A percentile compares a stretch with the other conserved stretches of the same genome.
Evolutionary conservation across 148 eudicot species (phyloP).

Genomic region (Polygonum maritimum): DNA sequence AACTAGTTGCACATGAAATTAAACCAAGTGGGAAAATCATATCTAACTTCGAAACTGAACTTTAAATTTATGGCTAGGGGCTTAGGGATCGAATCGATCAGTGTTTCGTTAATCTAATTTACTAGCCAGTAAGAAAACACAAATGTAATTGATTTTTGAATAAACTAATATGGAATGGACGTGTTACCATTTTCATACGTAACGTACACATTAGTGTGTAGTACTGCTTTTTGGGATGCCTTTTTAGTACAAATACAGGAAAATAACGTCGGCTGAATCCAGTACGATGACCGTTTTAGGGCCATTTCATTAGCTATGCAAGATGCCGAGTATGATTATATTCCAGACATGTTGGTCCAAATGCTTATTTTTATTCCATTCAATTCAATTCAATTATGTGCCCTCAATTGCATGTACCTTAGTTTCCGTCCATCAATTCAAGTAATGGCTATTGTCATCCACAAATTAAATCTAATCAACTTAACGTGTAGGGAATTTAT

Average conservation of each 20-base stretch:
- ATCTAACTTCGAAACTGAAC: neutral
- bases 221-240: neutral
- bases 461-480: no score
- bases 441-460: neutral
- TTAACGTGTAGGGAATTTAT: neutral
- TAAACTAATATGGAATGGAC: neutral
- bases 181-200: neutral
- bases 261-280: neutral
- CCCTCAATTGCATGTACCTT: neutral
- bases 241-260: slow-evolving; percentile 5
- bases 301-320: slow-evolving; percentile 5
- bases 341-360: slow-evolving; percentile 3
- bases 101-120: no score
- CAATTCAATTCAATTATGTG: neutral
- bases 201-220: neutral
- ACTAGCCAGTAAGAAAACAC: no score
- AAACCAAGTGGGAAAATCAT: neutral
- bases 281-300: neutral
- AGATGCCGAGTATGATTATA: slow-evolving; percentile 3
- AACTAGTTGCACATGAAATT: neutral
- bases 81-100: no score
- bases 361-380: neutral
- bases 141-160: no score
- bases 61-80: neutral
- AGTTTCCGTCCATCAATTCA: neutral